A percentile compares a stretch with the other conserved stretches of the same genome.
phyloP scores from a whole-genome alignment of 768 basidiomycete genomes.

The Cyathus striatus region DNA sequence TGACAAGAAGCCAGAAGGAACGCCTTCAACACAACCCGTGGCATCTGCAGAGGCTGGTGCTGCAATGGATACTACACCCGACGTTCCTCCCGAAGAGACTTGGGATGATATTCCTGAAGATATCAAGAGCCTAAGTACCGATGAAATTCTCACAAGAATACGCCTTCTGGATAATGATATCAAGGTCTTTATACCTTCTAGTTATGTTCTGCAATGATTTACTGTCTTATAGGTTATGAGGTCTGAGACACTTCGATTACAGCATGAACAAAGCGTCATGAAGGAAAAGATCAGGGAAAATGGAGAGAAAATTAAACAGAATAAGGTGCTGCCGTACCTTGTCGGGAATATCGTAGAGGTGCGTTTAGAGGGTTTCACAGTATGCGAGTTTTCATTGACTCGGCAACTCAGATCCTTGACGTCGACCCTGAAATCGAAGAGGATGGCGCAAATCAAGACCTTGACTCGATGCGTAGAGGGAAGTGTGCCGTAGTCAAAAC shows the following conservation, averaged over 20 bases:
- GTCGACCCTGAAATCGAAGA: constrained; percentile 92
- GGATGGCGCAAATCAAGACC: constrained; percentile 92
- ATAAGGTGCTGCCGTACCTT: constrained; percentile 96
- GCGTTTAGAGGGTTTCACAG: constrained; percentile 16
- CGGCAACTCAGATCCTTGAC: constrained; percentile 69
- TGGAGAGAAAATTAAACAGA: constrained; percentile 97
- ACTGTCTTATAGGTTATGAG: constrained; percentile 78
- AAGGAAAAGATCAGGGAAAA: constrained; percentile 99
- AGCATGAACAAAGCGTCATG: constrained; percentile 95
- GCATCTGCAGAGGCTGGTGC: constrained; percentile 24
- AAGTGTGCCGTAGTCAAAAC: constrained; percentile 99
- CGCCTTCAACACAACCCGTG: constrained; percentile 24
- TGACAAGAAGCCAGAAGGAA: constrained; percentile 47
- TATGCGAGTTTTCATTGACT: background rate
- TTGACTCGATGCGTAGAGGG: constrained; percentile 93
- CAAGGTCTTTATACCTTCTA: constrained; percentile 48
- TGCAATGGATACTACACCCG: constrained; percentile 74
- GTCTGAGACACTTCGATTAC: constrained; percentile 85
- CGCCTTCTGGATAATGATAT: constrained; percentile 96
- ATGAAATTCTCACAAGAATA: constrained; percentile 86
- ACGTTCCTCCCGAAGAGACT: constrained; percentile 67
- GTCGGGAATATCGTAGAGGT: constrained; percentile 98
- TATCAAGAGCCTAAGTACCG: constrained; percentile 69
- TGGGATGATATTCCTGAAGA: constrained; percentile 93
- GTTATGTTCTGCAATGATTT: constrained; percentile 2